Conservation (phyloP, 805 yeast species). For the Ogataea chonburiensis region DNA sequence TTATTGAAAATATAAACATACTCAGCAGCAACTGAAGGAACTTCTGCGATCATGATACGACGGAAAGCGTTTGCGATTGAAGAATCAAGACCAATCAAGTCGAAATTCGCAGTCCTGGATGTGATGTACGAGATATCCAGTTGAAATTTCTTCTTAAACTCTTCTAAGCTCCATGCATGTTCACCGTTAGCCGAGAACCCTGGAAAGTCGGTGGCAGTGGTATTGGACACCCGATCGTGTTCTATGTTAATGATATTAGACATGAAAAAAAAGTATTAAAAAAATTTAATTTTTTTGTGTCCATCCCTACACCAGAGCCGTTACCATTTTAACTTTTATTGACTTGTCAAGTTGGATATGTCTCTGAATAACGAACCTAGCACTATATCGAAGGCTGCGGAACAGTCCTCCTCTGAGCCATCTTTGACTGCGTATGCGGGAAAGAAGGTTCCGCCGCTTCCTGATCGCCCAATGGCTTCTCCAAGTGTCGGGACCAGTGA, state of each 20-base stretch:
- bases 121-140: conserved; percentile 64
- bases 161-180: conserved; percentile 79
- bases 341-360: conserved; percentile 1
- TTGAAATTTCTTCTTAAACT: conserved; percentile 65
- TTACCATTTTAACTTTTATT: neutral
- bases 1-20: conserved; percentile 87
- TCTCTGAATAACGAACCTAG: no score
- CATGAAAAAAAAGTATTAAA: conserved; percentile 20
- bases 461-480: neutral
- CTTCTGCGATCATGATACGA: conserved; percentile 95
- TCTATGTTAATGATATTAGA: conserved; percentile 79
- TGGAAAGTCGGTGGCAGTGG: conserved; percentile 88
- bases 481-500: neutral
- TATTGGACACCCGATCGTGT: conserved; percentile 87
- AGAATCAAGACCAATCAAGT: conserved; percentile 81
- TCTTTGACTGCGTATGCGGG: no score
- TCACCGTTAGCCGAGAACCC: conserved; percentile 68
- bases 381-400: no score
- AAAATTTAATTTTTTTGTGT: conserved; percentile 2
- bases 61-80: conserved; percentile 95
- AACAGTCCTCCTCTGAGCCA: no score
- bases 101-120: conserved; percentile 80
- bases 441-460: neutral
- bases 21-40: conserved; percentile 95
- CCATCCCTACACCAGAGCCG: conserved; percentile 9